Evolutionary conservation across 2,329 filamentous ascomycete genomes (phyloP), one percentile per base, ranked within the genome.

Genomic region (Trichoderma simmonsii): DNA sequence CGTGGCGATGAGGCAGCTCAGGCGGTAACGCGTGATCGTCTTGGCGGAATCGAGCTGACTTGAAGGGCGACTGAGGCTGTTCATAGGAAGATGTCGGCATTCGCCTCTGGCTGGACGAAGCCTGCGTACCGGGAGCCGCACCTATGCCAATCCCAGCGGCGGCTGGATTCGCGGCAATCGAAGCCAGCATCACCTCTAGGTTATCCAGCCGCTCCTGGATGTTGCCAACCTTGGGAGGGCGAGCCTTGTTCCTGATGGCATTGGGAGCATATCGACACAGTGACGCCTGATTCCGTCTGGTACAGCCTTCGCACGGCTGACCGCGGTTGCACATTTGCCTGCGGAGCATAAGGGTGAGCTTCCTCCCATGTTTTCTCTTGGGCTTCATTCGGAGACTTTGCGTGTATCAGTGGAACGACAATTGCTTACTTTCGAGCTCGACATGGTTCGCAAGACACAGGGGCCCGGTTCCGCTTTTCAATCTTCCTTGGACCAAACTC

Each of bases 401-500:
- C 8, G 36, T 14, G 28, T 5, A 4, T 39, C 36, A 30, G 21
- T 14, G 5, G n/a, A n/a, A 43, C 39, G 39, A 18, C 12, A 3
- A 3, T 11, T 15, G 36, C 65, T 61, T 69, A 69, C 56, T 69
- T 69, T 60, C 66, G 56, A 26, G 54, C 18, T 59, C 65, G 65
- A 30, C 65, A 68, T 59, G 65, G 65, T 39, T 68, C 65, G 54
- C 65, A 68, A n/a, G 65, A 68, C 9, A 68, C 65, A 11, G 65
- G 65, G 34, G 65, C 54, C n/a, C 65, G 66, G 32, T 69, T 69
- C 36, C 56, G 66, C 66, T 69, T 69, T 51, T 69, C 66, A 48
- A 60, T 24, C 36, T 60, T 69, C 21, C 56, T 69, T 14, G 66
- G 26, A 15, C 54, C 21, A 48, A 51, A 32, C 12, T 60, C 66